Percentiles rank a stretch among this genome's conserved stretches.
Evolutionary conservation across 768 basidiomycete genomes (phyloP).

Genomic region (Tricholoma terreum): DNA sequence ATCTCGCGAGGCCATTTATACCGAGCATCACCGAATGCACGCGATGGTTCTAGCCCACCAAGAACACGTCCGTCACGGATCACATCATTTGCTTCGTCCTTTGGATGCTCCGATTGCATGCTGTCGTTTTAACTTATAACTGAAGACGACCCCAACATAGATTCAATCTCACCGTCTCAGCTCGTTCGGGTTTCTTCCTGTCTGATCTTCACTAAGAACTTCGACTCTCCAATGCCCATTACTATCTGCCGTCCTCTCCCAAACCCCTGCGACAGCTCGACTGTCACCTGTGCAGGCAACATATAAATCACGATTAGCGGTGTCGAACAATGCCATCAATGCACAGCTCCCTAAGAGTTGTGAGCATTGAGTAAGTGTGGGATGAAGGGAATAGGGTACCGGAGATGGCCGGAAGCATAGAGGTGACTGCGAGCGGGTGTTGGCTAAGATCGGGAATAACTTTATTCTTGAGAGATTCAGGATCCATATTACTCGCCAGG

Average conservation of each 20-base stretch:
- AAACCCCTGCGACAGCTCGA: slow-evolving; percentile 92
- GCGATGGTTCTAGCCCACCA: slow-evolving; percentile 82
- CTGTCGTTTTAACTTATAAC: slow-evolving; percentile 33
- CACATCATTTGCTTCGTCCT: slow-evolving; percentile 67
- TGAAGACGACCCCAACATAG: neutral
- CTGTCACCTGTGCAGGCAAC: slow-evolving; percentile 93
- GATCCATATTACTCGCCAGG: slow-evolving; percentile 55
- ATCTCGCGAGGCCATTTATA: slow-evolving; percentile 83
- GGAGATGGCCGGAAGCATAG: slow-evolving; percentile 83
- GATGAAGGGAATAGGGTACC: slow-evolving; percentile 36
- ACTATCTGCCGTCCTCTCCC: slow-evolving; percentile 65
- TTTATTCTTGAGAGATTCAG: slow-evolving; percentile 48
- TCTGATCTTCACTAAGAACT: slow-evolving; percentile 95
- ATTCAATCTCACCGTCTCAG: slow-evolving; percentile 58
- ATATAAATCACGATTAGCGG: slow-evolving; percentile 76
- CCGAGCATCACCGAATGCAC: slow-evolving; percentile 85
- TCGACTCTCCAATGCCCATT: slow-evolving; percentile 86
- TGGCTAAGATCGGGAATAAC: slow-evolving; percentile 62
- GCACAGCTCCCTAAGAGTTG: slow-evolving; percentile 76
- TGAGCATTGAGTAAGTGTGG: slow-evolving; percentile 11
- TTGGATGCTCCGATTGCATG: slow-evolving; percentile 80
- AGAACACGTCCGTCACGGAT: slow-evolving; percentile 80
- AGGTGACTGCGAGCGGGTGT: slow-evolving; percentile 65
- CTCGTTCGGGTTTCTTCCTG: slow-evolving; percentile 87
- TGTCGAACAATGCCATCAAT: slow-evolving; percentile 84